Evolutionary conservation across 2,329 filamentous ascomycete genomes (phyloP).

Genomic region (Fusarium fujikuroi): DNA sequence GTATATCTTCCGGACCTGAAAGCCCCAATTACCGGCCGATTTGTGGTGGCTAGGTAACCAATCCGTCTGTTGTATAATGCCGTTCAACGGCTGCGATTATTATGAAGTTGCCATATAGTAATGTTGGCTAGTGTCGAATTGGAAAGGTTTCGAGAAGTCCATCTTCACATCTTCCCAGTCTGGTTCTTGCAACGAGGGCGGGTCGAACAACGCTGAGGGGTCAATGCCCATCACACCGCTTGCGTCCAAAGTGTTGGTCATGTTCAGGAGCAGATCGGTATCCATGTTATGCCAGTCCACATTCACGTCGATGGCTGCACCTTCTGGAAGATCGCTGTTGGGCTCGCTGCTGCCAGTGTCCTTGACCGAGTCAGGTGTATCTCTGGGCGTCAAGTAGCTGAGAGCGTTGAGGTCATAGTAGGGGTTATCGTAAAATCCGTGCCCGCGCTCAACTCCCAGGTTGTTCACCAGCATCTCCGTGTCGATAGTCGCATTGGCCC

Average conservation of each 20-base stretch:
- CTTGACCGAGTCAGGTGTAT: slow-evolving; percentile 73
- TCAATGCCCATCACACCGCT: slow-evolving; percentile 33
- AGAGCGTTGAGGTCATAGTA: slow-evolving; percentile 60
- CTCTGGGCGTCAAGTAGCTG: slow-evolving; percentile 67
- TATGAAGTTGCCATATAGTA: slow-evolving; percentile 49
- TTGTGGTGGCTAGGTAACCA: slow-evolving; percentile 2
- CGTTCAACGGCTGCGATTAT: slow-evolving; percentile 9
- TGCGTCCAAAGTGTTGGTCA: slow-evolving; percentile 50
- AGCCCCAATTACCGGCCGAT: slow-evolving; percentile 27
- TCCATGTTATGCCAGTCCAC: slow-evolving; percentile 61
- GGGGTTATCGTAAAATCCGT: slow-evolving; percentile 50
- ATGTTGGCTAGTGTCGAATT: slow-evolving; percentile 57
- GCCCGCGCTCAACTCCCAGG: slow-evolving; percentile 47
- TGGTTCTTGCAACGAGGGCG: slow-evolving; percentile 34
- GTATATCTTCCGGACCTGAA: slow-evolving; percentile 46
- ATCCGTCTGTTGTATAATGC: not conserved
- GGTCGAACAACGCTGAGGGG: slow-evolving; percentile 45
- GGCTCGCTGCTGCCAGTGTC: slow-evolving; percentile 69
- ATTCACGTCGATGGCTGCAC: slow-evolving; percentile 63
- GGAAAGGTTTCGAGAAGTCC: slow-evolving; percentile 64
- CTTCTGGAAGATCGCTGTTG: slow-evolving; percentile 70
- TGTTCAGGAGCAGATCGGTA: slow-evolving; percentile 55
- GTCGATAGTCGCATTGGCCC: slow-evolving; percentile 61
- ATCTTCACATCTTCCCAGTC: slow-evolving; percentile 63
- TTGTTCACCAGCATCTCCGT: slow-evolving; percentile 55